Evolutionary conservation across 1,284 basidiomycete species (phyloP), one percentile per base, ranked within the genome.

Genomic region (Singerocomus inundabilis): DNA sequence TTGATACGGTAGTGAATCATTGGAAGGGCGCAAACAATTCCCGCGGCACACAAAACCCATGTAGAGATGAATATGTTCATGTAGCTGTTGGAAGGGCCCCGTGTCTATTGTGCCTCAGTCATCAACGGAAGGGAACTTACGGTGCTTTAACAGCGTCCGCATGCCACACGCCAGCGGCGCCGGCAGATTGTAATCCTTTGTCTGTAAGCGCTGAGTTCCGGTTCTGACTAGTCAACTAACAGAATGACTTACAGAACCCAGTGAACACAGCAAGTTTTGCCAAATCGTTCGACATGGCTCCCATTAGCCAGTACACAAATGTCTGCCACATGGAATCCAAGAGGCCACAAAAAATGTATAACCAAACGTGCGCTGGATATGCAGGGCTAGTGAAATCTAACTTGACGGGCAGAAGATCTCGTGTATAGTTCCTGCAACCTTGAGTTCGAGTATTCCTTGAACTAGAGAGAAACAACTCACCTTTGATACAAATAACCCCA

Each of bases 301-400:
- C 67, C 56, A 66, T 49, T 15, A 80, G 64, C 79, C 78, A 80
- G 64, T 80, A 81, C 24, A 76, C 76, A 28, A 75, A 77, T 10
- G 80, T 82, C 59, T 82, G 81, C 78, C 79, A 82, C 73, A 81
- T 78, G 11, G 80, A 63, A 52, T 82, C 80, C 48, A 80, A 68
- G 33, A 81, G 44, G 18, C 64, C 64, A 8, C 55, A 66, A 45
- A 69, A 66, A 51, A 81, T 73, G 64, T 78, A 81, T 15, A 81
- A 65, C 64, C 72, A 71, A 1, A 74, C 58, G 11, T 68, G 66
- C 34, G 66, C 70, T 9, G 70, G 54, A 56, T 78, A 82, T 7
- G 54, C 57, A 16, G 58, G 38, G 52, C 75, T 71, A 46, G 60
- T 63, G 49, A 80, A 73, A 60, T 80, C 78, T 51, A 81, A 74